phyloP scores from a whole-genome alignment of 2,329 filamentous ascomycete genomes.

The Podosphaera leucotricha region DNA sequence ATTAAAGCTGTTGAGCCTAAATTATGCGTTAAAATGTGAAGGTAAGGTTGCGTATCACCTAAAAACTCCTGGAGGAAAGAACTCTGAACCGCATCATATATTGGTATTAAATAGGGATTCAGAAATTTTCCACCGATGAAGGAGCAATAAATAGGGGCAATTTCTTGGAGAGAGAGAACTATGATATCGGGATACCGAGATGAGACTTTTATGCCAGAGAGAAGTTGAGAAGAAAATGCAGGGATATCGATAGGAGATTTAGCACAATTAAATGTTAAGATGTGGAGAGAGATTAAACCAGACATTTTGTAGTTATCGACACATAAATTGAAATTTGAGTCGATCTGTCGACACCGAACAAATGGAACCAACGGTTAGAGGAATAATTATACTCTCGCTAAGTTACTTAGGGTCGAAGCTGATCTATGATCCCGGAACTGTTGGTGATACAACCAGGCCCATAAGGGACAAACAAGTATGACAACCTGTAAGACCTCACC shows the following conservation, averaged over 20 bases:
- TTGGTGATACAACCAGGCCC: too few relatives aligned
- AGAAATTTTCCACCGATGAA: conserved; percentile 72
- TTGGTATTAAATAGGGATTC: conserved; percentile 47
- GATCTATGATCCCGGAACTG: too few relatives aligned
- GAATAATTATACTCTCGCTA: too few relatives aligned
- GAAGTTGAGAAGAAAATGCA: conserved; percentile 48
- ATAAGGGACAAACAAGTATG: too few relatives aligned
- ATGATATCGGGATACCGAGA: conserved; percentile 40
- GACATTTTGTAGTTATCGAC: background rate
- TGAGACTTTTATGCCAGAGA: conserved; percentile 26
- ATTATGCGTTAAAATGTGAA: conserved; percentile 46
- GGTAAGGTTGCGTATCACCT: conserved; percentile 28
- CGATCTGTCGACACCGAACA: too few relatives aligned
- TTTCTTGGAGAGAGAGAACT: conserved; percentile 57
- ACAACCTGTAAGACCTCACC: too few relatives aligned
- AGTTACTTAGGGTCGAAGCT: too few relatives aligned
- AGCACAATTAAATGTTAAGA: conserved; percentile 79
- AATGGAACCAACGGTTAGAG: too few relatives aligned
- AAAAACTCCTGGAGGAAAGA: conserved; percentile 25
- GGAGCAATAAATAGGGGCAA: conserved; percentile 60
- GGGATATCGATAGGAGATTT: conserved; percentile 44
- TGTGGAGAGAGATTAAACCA: conserved; percentile 38
- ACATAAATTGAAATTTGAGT: background rate
- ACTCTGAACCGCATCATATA: conserved; percentile 46
- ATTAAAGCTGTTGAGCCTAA: conserved; percentile 79